Conservation (phyloP, 2,329 filamentous ascomycete species). For the Mollisia scopiformis region DNA sequence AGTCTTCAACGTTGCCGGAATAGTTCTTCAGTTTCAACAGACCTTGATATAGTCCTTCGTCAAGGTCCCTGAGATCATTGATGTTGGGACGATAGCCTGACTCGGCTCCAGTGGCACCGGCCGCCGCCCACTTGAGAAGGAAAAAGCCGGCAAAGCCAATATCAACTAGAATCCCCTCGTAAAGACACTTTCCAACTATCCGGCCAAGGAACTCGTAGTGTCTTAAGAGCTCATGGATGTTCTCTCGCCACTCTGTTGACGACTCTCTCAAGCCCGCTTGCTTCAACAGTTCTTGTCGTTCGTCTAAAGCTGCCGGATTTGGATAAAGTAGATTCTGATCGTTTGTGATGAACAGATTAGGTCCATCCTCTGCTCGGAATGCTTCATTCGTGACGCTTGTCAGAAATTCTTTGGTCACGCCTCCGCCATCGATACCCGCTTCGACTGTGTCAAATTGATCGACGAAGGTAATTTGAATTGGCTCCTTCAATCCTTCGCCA, state of each 20-base stretch:
- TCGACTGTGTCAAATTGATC: conserved; percentile 86
- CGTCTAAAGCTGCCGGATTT: conserved; percentile 78
- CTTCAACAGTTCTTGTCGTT: conserved; percentile 61
- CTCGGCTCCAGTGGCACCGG: conserved; percentile 66
- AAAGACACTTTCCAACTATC: conserved; percentile 93
- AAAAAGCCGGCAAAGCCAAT: conserved; percentile 95
- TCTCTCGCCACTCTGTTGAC: conserved; percentile 58
- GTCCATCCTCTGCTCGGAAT: conserved; percentile 63
- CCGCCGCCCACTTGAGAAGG: conserved; percentile 89
- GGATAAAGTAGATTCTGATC: conserved; percentile 87
- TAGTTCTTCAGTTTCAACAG: conserved; percentile 85
- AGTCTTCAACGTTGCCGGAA: conserved; percentile 75
- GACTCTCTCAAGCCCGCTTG: conserved; percentile 53
- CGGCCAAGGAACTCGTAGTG: conserved; percentile 91
- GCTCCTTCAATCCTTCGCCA: conserved; percentile 85
- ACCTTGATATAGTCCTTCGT: conserved; percentile 88
- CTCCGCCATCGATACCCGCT: conserved; percentile 94
- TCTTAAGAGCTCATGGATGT: conserved; percentile 64
- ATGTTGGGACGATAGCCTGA: conserved; percentile 85
- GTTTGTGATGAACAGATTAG: conserved; percentile 79
- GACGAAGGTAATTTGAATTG: conserved; percentile 95
- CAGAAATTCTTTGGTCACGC: conserved; percentile 96
- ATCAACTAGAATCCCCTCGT: conserved; percentile 94
- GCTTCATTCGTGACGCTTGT: conserved; percentile 86
- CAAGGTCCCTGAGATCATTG: conserved; percentile 91